A percentile compares a stretch with the other conserved stretches of the same genome.
These are phyloP conservation scores for Nicotiana sylvestris DNA, from an alignment of 257 asterid species.

Conservation along the genomic window DNA sequence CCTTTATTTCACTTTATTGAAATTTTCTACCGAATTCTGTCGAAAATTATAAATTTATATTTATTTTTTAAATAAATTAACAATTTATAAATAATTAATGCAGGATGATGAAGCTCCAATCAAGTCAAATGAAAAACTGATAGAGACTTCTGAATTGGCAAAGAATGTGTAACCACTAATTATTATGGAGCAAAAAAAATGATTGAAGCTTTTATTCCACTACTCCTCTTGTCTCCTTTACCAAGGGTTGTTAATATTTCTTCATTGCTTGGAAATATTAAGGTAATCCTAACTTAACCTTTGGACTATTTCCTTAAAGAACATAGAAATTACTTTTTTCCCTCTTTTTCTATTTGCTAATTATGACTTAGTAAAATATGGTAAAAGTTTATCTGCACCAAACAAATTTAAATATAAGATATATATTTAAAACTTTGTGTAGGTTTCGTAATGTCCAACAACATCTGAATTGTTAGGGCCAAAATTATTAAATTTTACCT, in stretches of 20 bases:
- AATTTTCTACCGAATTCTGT: not conserved
- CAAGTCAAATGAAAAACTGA: conserved; percentile 12
- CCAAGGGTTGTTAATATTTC: conserved; percentile 30
- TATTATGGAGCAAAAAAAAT: conserved; percentile 21
- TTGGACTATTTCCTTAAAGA: no score
- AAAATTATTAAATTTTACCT: no score
- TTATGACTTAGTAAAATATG: not conserved
- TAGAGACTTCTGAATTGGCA: conserved; percentile 21
- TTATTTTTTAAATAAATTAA: no score
- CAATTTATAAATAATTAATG: not conserved
- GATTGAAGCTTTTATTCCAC: conserved; percentile 25
- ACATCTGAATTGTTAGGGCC: no score
- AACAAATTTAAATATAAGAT: no score
- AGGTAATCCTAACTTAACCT: conserved; percentile 1
- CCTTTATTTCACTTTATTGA: not conserved
- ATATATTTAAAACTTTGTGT: no score
- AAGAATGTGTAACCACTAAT: conserved; percentile 18
- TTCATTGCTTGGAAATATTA: conserved; percentile 17
- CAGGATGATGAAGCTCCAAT: conserved; percentile 14
- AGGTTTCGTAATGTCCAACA: no score
- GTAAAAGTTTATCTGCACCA: no score
- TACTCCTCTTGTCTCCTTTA: conserved; percentile 20
- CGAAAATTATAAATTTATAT: no score
- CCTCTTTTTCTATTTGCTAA: not conserved
- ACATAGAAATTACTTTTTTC: no score